These are phyloP conservation scores for Calamus simplicifolius DNA, from an alignment of 176 grass and related monocot genomes.

Conservation along the genomic window DNA sequence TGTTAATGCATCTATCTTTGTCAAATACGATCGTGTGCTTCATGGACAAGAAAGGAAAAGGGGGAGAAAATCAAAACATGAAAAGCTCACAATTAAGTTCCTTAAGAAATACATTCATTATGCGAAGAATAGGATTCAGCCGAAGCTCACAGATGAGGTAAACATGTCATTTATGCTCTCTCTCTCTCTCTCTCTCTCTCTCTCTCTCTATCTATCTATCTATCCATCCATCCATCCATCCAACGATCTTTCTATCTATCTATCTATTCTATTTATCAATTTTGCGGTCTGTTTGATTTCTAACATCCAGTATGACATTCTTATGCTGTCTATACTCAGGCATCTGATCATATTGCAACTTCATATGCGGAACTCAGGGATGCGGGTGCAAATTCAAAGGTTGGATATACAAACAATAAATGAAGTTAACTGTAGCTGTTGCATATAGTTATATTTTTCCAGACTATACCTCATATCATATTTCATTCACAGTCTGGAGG, in stretches of 20 bases:
- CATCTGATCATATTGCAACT: constrained; percentile 94
- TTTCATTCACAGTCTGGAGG: constrained; percentile 60
- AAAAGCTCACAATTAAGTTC: constrained; percentile 80
- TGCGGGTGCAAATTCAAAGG: constrained; percentile 71
- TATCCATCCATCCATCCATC: too few relatives aligned
- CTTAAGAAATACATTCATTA: constrained; percentile 99
- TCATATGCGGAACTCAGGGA: constrained; percentile 96
- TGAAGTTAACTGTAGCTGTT: neutral
- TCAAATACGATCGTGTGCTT: constrained; percentile 90
- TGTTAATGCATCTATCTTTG: constrained; percentile 69
- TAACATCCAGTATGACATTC: too few relatives aligned
- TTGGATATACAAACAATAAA: constrained; percentile 1
- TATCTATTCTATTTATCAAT: too few relatives aligned
- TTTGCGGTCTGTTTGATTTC: too few relatives aligned
- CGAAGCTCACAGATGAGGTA: constrained; percentile 93
- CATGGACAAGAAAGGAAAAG: constrained; percentile 92
- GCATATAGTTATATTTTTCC: constrained; percentile 15
- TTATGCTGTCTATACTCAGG: constrained; percentile 23
- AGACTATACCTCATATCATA: constrained; percentile 7
- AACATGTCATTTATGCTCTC: constrained; percentile 4
- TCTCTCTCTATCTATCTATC: too few relatives aligned
- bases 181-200: too few relatives aligned
- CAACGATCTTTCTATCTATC: too few relatives aligned
- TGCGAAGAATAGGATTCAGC: constrained; percentile 91
- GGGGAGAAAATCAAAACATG: constrained; percentile 75